Conservation (phyloP, 2,329 filamentous ascomycete species). For the Zopfia rhizophila region DNA sequence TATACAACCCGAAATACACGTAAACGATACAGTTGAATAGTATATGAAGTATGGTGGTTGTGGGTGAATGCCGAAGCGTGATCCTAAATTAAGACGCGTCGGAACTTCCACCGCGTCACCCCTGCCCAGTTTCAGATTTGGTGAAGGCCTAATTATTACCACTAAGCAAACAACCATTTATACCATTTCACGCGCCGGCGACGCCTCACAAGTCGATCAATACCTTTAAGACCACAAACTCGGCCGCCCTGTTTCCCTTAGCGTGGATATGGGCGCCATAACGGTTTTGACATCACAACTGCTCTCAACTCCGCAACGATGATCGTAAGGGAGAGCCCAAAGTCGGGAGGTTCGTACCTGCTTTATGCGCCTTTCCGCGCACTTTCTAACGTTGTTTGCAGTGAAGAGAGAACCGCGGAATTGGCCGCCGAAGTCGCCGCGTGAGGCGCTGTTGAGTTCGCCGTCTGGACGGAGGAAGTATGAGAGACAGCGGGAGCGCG, state of each 20-base stretch:
- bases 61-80: constrained; percentile 11
- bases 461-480: constrained; percentile 83
- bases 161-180: constrained; percentile 31
- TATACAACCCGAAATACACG: constrained; percentile 2
- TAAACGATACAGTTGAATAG: constrained; percentile 6
- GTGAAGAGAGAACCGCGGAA: constrained; percentile 53
- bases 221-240: no score
- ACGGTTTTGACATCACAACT: constrained; percentile 14
- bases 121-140: constrained; percentile 42
- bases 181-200: no score
- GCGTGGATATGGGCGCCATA: constrained; percentile 42
- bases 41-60: constrained; percentile 1
- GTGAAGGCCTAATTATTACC: constrained; percentile 34
- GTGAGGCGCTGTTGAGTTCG: constrained; percentile 72
- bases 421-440: constrained; percentile 72
- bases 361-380: constrained; percentile 4
- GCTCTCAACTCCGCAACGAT: constrained; percentile 44
- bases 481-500: constrained; percentile 67
- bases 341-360: constrained; percentile 48
- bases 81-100: constrained; percentile 33
- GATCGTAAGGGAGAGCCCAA: constrained; percentile 61
- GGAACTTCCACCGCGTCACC: constrained; percentile 35
- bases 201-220: no score
- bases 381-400: constrained; percentile 29
- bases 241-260: constrained; percentile 12